Conservation (phyloP, 2,329 filamentous ascomycete genomes). For the Penicillium concentricum region DNA sequence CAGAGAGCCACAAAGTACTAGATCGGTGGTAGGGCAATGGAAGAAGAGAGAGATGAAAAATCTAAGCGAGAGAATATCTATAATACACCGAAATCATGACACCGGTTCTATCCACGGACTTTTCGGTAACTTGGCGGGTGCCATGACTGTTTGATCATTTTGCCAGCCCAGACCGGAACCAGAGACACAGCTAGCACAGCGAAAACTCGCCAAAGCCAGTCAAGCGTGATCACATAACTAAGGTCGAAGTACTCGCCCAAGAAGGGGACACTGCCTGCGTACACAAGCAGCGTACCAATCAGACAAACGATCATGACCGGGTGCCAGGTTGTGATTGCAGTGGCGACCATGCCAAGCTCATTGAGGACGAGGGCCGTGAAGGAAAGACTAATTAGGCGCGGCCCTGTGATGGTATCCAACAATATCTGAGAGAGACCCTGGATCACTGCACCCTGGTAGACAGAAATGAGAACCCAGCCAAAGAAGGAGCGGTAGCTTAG, state of each 20-base stretch:
- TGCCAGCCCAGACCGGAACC: conserved; percentile 82
- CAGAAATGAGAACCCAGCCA: conserved; percentile 89
- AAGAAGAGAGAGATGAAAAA: background rate
- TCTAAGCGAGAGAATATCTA: conserved; percentile 2
- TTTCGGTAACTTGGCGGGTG: conserved; percentile 94
- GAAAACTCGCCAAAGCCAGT: conserved; percentile 82
- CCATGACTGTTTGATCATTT: conserved; percentile 79
- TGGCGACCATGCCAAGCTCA: conserved; percentile 94
- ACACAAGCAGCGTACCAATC: conserved; percentile 78
- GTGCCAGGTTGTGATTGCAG: conserved; percentile 97
- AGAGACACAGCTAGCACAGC: conserved; percentile 78
- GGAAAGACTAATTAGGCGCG: conserved; percentile 80
- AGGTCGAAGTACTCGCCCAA: conserved; percentile 88
- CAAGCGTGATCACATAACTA: conserved; percentile 71
- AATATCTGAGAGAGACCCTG: conserved; percentile 91
- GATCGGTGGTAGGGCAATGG: background rate
- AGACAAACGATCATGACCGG: conserved; percentile 84
- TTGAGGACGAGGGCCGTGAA: conserved; percentile 93
- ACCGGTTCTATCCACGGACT: conserved; percentile 54
- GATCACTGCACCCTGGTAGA: conserved; percentile 94
- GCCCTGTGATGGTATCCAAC: conserved; percentile 66
- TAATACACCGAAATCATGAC: background rate
- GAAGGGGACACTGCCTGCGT: conserved; percentile 79
- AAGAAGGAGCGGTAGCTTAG: conserved; percentile 94
- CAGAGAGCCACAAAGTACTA: background rate